Evolutionary conservation across 257 asterid genomes (phyloP).

Genomic region (Lycium barbarum): DNA sequence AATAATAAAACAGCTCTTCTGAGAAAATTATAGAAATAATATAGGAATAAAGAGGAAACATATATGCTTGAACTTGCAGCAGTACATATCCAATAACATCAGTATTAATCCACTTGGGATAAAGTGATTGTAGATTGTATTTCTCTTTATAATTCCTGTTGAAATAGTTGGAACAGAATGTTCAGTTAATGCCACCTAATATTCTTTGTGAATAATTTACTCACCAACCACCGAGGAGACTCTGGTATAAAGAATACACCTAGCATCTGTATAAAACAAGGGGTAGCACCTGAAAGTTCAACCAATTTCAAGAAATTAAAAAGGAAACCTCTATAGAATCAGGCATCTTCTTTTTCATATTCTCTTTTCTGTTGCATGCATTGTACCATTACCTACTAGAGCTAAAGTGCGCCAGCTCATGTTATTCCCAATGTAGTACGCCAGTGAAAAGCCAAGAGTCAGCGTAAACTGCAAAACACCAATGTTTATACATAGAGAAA

Average conservation of each 20-base stretch:
- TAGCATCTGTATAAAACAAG: constrained; percentile 39
- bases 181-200: neutral
- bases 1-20: neutral
- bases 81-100: neutral
- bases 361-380: neutral
- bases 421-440: constrained; percentile 40
- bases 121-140: neutral
- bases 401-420: constrained; percentile 43
- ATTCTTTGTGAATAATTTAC: constrained; percentile 14
- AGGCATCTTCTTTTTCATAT: neutral
- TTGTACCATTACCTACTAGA: constrained; percentile 36
- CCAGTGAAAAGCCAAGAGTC: constrained; percentile 30
- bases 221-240: constrained; percentile 51
- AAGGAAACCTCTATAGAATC: neutral
- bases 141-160: neutral
- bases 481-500: neutral
- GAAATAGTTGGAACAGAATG: neutral
- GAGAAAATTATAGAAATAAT: neutral
- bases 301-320: no score
- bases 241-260: constrained; percentile 44
- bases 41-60: neutral
- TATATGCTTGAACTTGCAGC: neutral
- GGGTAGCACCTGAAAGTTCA: constrained; percentile 35
- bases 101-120: neutral
- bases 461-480: constrained; percentile 28